Base-by-base conservation (phyloP, 495 filamentous ascomycete genomes). In the Margaritispora aquatica region DNA sequence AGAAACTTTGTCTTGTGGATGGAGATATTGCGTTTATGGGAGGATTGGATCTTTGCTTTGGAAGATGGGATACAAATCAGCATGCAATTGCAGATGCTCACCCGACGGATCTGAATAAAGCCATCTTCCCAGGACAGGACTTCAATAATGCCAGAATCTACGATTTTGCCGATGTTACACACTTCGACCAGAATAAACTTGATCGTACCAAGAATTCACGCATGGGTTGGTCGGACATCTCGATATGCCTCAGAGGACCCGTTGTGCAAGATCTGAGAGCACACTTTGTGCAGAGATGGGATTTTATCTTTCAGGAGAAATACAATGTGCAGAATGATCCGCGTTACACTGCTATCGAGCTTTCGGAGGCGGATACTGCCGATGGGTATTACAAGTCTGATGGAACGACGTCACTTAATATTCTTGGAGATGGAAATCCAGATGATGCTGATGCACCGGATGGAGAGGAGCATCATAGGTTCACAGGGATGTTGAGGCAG, bases 211-310 rank as follows among this genome's bases (percentile, higher is more conserved):
- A 81, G 62, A 88, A 75, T 71, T 88, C 89, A 10, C 82, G 93
- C 52, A 96, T 97, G 90, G 93, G 93, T 10, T 96, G 92, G 92
- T 87, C 89, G 23, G 93, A 97, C 73, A 80, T 97, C 56, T 87
- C 88, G 26, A 74, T 97, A 27, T 90, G 87, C 57, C 65, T 97
- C 24, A 79, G 78, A n/a, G 93, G 93, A 0, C 88, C 88, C 0
- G 86, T 87, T 11, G 86, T 95, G 0, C 77, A 88, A 54, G 93
- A 90, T 67, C 74, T 97, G 19, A 77, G 82, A 20, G 77, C 78
- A 1, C 90, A 96, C 66, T 97, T 97, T 65, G 78, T 85, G 13
- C 84, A 96, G 62, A 77, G 93, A 59, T 97, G 93, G 92, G 96
- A 96, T 72, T 96, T 88, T 68, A 94, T 97, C 56, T 96, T 84